Conservation (phyloP, 768 basidiomycete genomes). For the Pleurotus platypus region DNA sequence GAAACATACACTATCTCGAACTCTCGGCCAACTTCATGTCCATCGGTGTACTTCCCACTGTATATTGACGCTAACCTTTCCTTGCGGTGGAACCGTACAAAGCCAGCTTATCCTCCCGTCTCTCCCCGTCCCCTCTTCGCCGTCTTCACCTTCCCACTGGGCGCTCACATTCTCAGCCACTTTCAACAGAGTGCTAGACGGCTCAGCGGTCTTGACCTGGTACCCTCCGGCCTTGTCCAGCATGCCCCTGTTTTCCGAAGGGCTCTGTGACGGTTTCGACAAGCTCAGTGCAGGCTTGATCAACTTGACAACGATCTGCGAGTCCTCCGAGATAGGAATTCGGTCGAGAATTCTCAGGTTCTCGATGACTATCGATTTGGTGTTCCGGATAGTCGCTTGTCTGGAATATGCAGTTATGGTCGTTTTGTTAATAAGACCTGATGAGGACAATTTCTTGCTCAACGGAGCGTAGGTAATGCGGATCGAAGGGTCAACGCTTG, state of each 20-base stretch:
- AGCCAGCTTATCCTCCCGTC: neutral
- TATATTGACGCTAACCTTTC: conserved; percentile 7
- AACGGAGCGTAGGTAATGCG: conserved; percentile 4
- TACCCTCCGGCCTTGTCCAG: too few relatives aligned
- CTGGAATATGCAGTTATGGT: neutral
- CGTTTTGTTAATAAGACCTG: neutral
- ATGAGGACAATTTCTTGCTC: neutral
- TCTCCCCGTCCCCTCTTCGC: neutral
- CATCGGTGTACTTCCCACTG: neutral
- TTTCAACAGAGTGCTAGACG: neutral
- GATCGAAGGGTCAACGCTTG: neutral
- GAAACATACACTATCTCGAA: too few relatives aligned
- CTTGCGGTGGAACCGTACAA: conserved; percentile 1
- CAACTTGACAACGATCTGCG: neutral
- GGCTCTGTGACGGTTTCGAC: neutral
- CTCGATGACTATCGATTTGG: conserved; percentile 9
- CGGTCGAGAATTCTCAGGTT: conserved; percentile 13
- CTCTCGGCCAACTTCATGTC: too few relatives aligned
- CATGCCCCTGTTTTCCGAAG: neutral
- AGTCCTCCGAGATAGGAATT: conserved; percentile 10
- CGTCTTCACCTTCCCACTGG: neutral
- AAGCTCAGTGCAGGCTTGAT: neutral
- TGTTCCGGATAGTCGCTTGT: conserved; percentile 12
- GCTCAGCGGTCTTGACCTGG: neutral
- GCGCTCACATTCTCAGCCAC: neutral